Percentiles rank a stretch among this genome's conserved stretches.
These are phyloP conservation scores for Cercospora zeina DNA, from an alignment of 2,329 filamentous ascomycete species.

Conservation along the genomic window DNA sequence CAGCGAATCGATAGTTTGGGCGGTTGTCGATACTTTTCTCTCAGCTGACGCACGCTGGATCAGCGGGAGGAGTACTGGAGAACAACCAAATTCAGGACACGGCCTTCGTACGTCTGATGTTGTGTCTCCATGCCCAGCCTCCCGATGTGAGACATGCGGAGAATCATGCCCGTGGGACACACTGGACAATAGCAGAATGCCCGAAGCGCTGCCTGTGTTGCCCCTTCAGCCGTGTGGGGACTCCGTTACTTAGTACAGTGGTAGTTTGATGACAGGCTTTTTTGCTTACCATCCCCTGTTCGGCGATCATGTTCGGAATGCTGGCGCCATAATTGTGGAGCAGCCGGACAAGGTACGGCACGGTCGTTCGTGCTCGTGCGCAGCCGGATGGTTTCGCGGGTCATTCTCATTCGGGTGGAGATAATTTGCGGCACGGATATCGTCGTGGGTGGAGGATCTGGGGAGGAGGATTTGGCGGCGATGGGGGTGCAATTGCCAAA, in stretches of 20 bases:
- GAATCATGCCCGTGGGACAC: neutral
- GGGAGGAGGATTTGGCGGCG: neutral
- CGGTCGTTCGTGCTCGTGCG: slow-evolving; percentile 4
- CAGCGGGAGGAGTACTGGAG: neutral
- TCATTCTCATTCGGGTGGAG: too few relatives aligned
- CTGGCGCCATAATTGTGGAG: slow-evolving; percentile 19
- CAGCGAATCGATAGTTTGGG: slow-evolving; percentile 4
- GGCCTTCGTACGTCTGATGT: neutral
- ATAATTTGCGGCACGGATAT: too few relatives aligned
- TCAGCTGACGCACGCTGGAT: slow-evolving; percentile 10
- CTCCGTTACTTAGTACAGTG: slow-evolving; percentile 5
- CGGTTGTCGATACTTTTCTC: neutral
- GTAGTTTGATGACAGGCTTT: neutral
- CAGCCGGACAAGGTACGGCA: slow-evolving; percentile 1
- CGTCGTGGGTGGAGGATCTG: neutral
- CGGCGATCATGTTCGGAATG: slow-evolving; percentile 16
- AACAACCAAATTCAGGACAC: slow-evolving; percentile 17
- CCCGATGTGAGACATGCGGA: slow-evolving; percentile 9
- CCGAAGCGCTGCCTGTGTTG: neutral
- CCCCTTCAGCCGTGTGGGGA: slow-evolving; percentile 16
- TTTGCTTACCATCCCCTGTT: slow-evolving; percentile 1
- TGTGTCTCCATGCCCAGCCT: neutral
- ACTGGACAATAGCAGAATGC: neutral
- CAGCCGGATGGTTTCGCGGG: neutral
- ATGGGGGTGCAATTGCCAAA: slow-evolving; percentile 3